Percentiles rank a stretch among this genome's conserved stretches.
These are phyloP conservation scores for Phylloporus sp. DNA, from an alignment of 768 basidiomycete genomes.

Conservation along the genomic window DNA sequence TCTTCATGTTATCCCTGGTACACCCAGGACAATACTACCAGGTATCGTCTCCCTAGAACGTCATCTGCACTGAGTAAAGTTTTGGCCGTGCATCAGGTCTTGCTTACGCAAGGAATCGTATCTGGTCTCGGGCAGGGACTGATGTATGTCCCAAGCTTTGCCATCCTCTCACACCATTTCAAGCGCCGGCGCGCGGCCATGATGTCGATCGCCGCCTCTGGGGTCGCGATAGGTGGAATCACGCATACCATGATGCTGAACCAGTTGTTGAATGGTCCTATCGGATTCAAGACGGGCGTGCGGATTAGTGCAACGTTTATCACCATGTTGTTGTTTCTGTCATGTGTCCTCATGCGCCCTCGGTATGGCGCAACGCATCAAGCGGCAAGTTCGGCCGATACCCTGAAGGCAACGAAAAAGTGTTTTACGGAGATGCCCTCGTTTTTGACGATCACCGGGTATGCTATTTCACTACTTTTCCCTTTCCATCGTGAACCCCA, in stretches of 20 bases:
- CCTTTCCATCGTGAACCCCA: not conserved
- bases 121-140: slow-evolving; percentile 40
- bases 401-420: slow-evolving; percentile 18
- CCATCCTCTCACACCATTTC: slow-evolving; percentile 44
- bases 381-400: not conserved
- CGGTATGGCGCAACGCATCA: slow-evolving; percentile 17
- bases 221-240: slow-evolving; percentile 49
- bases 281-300: slow-evolving; percentile 42
- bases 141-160: slow-evolving; percentile 40
- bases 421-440: slow-evolving; percentile 24
- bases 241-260: slow-evolving; percentile 62
- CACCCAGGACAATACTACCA: slow-evolving; percentile 34
- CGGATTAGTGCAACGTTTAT: slow-evolving; percentile 39
- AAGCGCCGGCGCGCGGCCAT: slow-evolving; percentile 36
- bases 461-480: not conserved
- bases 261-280: slow-evolving; percentile 33
- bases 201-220: slow-evolving; percentile 43
- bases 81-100: slow-evolving; percentile 23
- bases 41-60: slow-evolving; percentile 12
- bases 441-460: slow-evolving; percentile 24
- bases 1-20: slow-evolving; percentile 37
- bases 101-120: slow-evolving; percentile 44
- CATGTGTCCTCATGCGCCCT: slow-evolving; percentile 35
- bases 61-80: not conserved
- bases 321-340: slow-evolving; percentile 33